These are phyloP conservation scores for Neurospora cerealis DNA, from an alignment of 495 filamentous ascomycete genomes.

Conservation along the genomic window DNA sequence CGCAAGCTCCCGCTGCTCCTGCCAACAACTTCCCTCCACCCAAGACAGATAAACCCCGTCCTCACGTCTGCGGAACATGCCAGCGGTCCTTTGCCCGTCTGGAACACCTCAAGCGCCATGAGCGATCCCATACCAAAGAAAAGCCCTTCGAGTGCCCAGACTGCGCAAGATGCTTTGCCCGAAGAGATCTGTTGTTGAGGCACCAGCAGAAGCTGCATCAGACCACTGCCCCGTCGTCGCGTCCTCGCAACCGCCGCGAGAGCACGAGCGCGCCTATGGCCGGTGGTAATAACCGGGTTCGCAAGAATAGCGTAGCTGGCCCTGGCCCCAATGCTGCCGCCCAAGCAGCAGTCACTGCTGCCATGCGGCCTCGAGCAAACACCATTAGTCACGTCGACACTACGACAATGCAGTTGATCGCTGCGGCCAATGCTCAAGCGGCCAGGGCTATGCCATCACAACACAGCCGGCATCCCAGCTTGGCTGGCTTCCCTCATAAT, in stretches of 20 bases:
- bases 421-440: conserved; percentile 41
- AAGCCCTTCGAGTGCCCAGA: conserved; percentile 98
- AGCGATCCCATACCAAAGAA: conserved; percentile 97
- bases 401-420: conserved; percentile 58
- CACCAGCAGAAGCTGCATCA: conserved; percentile 99
- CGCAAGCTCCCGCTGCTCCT: conserved; percentile 27
- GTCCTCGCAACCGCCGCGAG: conserved; percentile 79
- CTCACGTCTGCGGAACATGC: conserved; percentile 91
- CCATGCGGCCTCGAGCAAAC: conserved; percentile 85
- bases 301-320: conserved; percentile 84
- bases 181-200: conserved; percentile 81
- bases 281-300: conserved; percentile 55
- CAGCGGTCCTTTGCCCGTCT: conserved; percentile 86
- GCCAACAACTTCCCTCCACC: conserved; percentile 53
- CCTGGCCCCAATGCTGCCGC: conserved; percentile 30
- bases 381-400: conserved; percentile 94
- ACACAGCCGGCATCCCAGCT: conserved; percentile 53
- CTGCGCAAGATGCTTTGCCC: conserved; percentile 89
- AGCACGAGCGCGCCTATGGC: conserved; percentile 68
- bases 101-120: conserved; percentile 96
- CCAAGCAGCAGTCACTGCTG: conserved; percentile 33
- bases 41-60: conserved; percentile 94
- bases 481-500: conserved; percentile 54
- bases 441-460: conserved; percentile 47
- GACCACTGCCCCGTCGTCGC: conserved; percentile 83